These are phyloP conservation scores for Rhodofomes roseus DNA, from an alignment of 1,284 basidiomycete species.

Conservation along the genomic window DNA sequence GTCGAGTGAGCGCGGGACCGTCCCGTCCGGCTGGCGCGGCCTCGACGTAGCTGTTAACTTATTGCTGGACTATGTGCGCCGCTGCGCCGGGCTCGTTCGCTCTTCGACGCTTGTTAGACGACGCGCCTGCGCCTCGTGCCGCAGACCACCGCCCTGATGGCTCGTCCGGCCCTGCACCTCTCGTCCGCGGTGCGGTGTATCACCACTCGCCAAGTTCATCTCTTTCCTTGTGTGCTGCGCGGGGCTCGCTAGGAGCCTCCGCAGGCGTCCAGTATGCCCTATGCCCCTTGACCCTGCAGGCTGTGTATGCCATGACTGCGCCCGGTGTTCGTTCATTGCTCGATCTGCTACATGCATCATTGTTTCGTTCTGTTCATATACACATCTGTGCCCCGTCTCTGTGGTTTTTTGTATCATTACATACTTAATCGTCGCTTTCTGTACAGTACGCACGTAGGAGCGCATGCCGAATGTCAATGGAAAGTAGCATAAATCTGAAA, in stretches of 20 bases:
- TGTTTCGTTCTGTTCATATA: no score
- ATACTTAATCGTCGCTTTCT: not conserved
- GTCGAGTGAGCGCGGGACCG: conserved; percentile 43
- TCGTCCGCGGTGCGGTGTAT: not conserved
- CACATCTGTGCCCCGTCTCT: not conserved
- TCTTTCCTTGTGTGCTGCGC: not conserved
- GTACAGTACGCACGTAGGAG: not conserved
- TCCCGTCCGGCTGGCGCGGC: no score
- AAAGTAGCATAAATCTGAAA: not conserved
- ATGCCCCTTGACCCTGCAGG: not conserved
- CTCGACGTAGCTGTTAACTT: not conserved
- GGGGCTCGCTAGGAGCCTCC: not conserved
- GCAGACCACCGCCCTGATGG: not conserved
- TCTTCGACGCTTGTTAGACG: not conserved
- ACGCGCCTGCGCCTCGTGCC: not conserved
- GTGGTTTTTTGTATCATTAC: not conserved
- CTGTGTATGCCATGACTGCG: not conserved
- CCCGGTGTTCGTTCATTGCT: not conserved
- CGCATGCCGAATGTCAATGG: not conserved
- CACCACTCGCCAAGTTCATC: not conserved
- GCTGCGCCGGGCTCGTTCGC: not conserved
- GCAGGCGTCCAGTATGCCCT: not conserved
- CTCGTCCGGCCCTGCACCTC: not conserved
- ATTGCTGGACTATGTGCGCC: not conserved
- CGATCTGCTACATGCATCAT: not conserved